These are phyloP conservation scores for Neopestalotiopsis sp. DNA, from an alignment of 2,329 filamentous ascomycete genomes.

Conservation along the genomic window DNA sequence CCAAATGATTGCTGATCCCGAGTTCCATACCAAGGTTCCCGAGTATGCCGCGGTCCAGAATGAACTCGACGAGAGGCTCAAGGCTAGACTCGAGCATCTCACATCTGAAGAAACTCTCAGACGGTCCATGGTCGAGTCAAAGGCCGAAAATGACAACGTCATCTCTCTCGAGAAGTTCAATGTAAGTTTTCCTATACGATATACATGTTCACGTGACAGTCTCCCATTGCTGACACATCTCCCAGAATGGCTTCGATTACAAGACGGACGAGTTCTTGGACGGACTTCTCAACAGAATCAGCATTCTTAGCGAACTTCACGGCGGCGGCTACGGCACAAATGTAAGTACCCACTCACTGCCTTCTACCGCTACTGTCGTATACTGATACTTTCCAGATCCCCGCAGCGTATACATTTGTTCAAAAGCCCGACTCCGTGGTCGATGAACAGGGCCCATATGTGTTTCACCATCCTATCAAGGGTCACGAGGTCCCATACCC, in stretches of 20 bases:
- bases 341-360: slow-evolving; percentile 29
- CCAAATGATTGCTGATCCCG: slow-evolving; percentile 58
- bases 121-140: slow-evolving; percentile 35
- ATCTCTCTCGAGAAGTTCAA: slow-evolving; percentile 45
- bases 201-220: slow-evolving; percentile 13
- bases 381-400: slow-evolving; percentile 24
- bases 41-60: slow-evolving; percentile 58
- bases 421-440: slow-evolving; percentile 27
- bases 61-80: slow-evolving; percentile 54
- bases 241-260: slow-evolving; percentile 33
- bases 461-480: slow-evolving; percentile 27
- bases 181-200: slow-evolving; percentile 39
- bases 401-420: slow-evolving; percentile 33
- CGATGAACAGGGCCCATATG: slow-evolving; percentile 30
- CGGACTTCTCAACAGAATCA: slow-evolving; percentile 32
- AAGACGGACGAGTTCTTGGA: slow-evolving; percentile 33
- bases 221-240: slow-evolving; percentile 24
- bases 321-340: slow-evolving; percentile 29
- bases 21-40: slow-evolving; percentile 55
- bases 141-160: slow-evolving; percentile 39
- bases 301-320: slow-evolving; percentile 32
- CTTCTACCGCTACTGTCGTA: neutral
- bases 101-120: slow-evolving; percentile 39
- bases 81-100: slow-evolving; percentile 30
- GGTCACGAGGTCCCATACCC: slow-evolving; percentile 39